Evolutionary conservation across 1,284 basidiomycete genomes (phyloP), one percentile per base, ranked within the genome.

Genomic region (Ceratobasidium sp.): DNA sequence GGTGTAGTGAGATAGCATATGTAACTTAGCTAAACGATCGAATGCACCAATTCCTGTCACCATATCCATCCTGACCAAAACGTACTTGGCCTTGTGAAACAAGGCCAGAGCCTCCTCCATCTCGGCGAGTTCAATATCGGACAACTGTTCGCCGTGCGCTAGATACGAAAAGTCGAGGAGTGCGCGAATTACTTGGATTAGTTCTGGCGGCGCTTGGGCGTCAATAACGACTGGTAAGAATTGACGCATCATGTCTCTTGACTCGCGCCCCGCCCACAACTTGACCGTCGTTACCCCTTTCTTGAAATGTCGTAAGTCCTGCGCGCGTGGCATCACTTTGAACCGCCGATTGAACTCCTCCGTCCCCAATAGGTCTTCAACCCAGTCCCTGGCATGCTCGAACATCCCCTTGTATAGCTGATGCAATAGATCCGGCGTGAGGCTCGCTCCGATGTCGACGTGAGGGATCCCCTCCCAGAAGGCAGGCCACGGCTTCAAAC

Each of bases 391-490:
- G 8, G 14, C 8, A 35, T 78, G 76, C 67, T 78, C 77, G 72
- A 78, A 78, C 8, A 81, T 74, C 13, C 80, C 80, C 58, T 81
- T 79, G 72, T 81, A 78, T 1, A 80, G 73, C 61, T 81, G 80
- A 67, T 81, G 80, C 2, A 81, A 76, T 38, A 80, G 71, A 55
- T 81, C 78, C 3, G 79, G 80, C 2, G 77, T 78, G 55, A 80
- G 59, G 28, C 58, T 72, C 7, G 44, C 14, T 72, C 77, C 77
- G 28, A 80, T 80, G 66, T 59, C 21, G 32, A 30, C 18, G 26
- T 13, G 9, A 13, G 49, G 50, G n/a, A 67, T 41, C 13, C 7
- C n/a, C 1, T 3, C 64, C 64, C 64, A 67, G n/a, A 54, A 67
- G 18, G 63, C 28, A 1, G 18, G 1, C 4, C 1, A 1, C 30